Percentiles rank a stretch among this genome's conserved stretches.
phyloP scores from a whole-genome alignment of 495 filamentous ascomycete species.

The Neurospora pannonica region DNA sequence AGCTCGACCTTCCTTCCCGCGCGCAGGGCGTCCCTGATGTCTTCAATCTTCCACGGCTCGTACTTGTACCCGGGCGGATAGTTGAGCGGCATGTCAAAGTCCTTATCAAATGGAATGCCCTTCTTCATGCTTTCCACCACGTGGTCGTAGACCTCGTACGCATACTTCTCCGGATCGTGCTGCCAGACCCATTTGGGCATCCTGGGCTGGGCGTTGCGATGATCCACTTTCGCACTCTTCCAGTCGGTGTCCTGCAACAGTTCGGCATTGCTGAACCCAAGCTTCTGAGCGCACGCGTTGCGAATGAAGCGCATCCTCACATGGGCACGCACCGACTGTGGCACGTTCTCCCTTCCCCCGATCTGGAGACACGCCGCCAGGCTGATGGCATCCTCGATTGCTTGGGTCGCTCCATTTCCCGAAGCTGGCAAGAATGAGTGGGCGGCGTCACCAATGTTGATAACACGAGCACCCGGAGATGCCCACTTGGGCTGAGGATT shows the following conservation, averaged over 20 bases:
- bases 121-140: constrained; percentile 30
- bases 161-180: constrained; percentile 50
- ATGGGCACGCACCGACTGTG: constrained; percentile 38
- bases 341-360: constrained; percentile 51
- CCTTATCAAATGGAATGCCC: constrained; percentile 30
- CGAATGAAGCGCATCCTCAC: constrained; percentile 44
- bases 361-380: constrained; percentile 53
- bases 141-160: constrained; percentile 42
- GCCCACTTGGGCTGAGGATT: constrained; percentile 56
- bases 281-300: constrained; percentile 46
- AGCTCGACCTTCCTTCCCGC: constrained; percentile 26
- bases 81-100: constrained; percentile 30
- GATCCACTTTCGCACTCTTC: constrained; percentile 41
- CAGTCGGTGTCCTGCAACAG: constrained; percentile 50
- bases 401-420: constrained; percentile 59
- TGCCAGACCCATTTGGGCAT: constrained; percentile 44
- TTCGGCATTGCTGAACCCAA: constrained; percentile 47
- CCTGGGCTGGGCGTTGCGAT: constrained; percentile 38
- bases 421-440: constrained; percentile 62
- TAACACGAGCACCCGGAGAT: constrained; percentile 48
- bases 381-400: constrained; percentile 60
- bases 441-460: constrained; percentile 56
- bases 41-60: constrained; percentile 36
- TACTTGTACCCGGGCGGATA: constrained; percentile 37
- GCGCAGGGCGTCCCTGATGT: constrained; percentile 30